A percentile compares a stretch with the other conserved stretches of the same genome.
Conservation (phyloP, 1,139 yeast species). For the Pneumocystis wakefieldiae region DNA sequence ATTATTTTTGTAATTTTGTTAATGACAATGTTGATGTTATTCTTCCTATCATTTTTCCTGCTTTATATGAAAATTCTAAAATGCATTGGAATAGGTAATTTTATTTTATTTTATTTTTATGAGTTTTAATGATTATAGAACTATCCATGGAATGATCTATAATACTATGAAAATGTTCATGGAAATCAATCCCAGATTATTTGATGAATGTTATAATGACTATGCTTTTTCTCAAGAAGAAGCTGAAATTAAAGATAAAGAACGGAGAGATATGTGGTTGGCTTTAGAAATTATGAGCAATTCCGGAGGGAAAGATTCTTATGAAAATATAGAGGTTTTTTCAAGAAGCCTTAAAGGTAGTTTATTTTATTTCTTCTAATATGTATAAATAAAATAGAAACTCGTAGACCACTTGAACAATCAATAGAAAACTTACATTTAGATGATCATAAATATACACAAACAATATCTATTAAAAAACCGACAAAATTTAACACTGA, state of each 20-base stretch:
- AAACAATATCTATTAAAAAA: not conserved
- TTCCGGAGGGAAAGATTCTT: not conserved
- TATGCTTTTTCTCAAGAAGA: slow-evolving; percentile 56
- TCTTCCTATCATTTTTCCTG: slow-evolving; percentile 79
- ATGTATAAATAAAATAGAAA: not conserved
- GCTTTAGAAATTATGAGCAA: slow-evolving; percentile 13
- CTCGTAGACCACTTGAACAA: not conserved
- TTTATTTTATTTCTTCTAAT: not conserved
- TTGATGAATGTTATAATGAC: slow-evolving; percentile 79
- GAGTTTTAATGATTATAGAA: slow-evolving; percentile 20
- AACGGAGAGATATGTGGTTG: slow-evolving; percentile 14
- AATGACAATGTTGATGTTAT: slow-evolving; percentile 85
- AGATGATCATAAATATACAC: not conserved
- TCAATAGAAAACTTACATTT: not conserved
- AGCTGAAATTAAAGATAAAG: slow-evolving; percentile 26
- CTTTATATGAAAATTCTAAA: slow-evolving; percentile 61
- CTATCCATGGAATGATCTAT: slow-evolving; percentile 79
- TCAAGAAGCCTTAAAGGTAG: slow-evolving; percentile 2
- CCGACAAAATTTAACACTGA: not conserved
- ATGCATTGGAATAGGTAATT: slow-evolving; percentile 57
- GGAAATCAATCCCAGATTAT: slow-evolving; percentile 83
- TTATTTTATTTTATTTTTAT: not conserved
- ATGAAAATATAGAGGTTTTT: not conserved
- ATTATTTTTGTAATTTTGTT: slow-evolving; percentile 75
- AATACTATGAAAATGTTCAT: slow-evolving; percentile 82